Percentiles rank a stretch among this genome's conserved stretches.
Conservation (phyloP, 129 eudicot genomes). For the Pseudognaphalium luteoalbum region DNA sequence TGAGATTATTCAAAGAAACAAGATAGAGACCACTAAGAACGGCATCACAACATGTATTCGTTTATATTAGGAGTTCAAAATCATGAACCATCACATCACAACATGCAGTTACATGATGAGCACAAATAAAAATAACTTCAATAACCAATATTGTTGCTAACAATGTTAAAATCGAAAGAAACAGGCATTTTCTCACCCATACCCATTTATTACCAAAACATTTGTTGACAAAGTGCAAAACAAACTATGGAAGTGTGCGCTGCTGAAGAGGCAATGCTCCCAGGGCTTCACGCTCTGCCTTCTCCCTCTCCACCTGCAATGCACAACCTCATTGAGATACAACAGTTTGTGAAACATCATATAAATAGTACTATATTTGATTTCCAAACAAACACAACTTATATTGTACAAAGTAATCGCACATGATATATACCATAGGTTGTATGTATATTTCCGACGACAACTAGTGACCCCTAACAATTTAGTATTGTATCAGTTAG, state of each 20-base stretch:
- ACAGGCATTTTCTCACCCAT: neutral
- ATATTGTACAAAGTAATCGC: neutral
- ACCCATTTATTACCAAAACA: neutral
- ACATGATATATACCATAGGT: neutral
- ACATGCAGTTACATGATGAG: slow-evolving; percentile 11
- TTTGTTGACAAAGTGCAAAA: neutral
- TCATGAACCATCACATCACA: neutral
- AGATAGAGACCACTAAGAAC: neutral
- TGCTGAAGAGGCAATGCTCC: slow-evolving; percentile 72
- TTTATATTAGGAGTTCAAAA: neutral
- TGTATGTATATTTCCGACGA: too few relatives aligned
- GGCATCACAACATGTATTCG: slow-evolving; percentile 2
- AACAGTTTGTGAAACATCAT: neutral
- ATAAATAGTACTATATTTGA: neutral
- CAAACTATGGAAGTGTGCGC: slow-evolving; percentile 41
- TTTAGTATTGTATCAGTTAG: neutral
- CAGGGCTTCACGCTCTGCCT: slow-evolving; percentile 61
- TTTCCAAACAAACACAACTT: neutral
- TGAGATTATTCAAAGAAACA: neutral
- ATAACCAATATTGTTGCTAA: slow-evolving; percentile 11
- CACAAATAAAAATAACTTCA: slow-evolving; percentile 2
- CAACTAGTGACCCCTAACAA: neutral
- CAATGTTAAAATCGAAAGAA: neutral
- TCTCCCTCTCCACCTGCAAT: slow-evolving; percentile 61
- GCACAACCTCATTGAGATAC: neutral